Conservation (phyloP, 192 early-diverging fungal genomes). For the Backusella sp. region DNA sequence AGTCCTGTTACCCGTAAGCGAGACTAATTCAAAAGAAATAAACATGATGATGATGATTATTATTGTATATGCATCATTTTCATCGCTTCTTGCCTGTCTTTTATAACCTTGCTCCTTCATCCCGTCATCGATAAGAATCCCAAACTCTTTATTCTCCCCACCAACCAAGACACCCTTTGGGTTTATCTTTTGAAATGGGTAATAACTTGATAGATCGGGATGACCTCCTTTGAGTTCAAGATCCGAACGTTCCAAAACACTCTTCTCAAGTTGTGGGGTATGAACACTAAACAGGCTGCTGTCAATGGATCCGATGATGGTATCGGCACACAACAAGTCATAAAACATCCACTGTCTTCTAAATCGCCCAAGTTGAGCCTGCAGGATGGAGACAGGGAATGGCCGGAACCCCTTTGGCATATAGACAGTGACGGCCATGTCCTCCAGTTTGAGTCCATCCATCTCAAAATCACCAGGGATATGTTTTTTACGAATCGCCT, state of each 20-base stretch:
- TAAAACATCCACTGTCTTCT: slow-evolving; percentile 92
- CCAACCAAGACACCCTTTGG: slow-evolving; percentile 37
- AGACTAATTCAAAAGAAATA: slow-evolving; percentile 30
- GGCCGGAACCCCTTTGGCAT: slow-evolving; percentile 84
- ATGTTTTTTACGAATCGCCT: slow-evolving; percentile 56
- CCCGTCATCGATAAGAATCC: slow-evolving; percentile 31
- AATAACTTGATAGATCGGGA: slow-evolving; percentile 34
- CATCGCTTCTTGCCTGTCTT: slow-evolving; percentile 34
- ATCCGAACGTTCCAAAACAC: slow-evolving; percentile 35
- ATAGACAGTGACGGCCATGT: slow-evolving; percentile 81
- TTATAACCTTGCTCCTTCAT: slow-evolving; percentile 39
- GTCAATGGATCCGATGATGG: slow-evolving; percentile 89
- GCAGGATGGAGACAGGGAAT: slow-evolving; percentile 83
- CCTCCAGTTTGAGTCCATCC: slow-evolving; percentile 77
- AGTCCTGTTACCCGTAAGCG: slow-evolving; percentile 87
- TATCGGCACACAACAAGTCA: slow-evolving; percentile 85
- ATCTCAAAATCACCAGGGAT: slow-evolving; percentile 84
- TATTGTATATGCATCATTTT: not conserved
- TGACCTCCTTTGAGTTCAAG: slow-evolving; percentile 15
- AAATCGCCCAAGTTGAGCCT: slow-evolving; percentile 78
- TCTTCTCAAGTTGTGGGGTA: slow-evolving; percentile 69
- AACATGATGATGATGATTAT: not conserved
- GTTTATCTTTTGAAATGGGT: slow-evolving; percentile 26
- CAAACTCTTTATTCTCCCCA: slow-evolving; percentile 27
- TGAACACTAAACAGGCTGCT: slow-evolving; percentile 95